phyloP scores from a whole-genome alignment of 2,329 filamentous ascomycete genomes.

The Periconia sp. region DNA sequence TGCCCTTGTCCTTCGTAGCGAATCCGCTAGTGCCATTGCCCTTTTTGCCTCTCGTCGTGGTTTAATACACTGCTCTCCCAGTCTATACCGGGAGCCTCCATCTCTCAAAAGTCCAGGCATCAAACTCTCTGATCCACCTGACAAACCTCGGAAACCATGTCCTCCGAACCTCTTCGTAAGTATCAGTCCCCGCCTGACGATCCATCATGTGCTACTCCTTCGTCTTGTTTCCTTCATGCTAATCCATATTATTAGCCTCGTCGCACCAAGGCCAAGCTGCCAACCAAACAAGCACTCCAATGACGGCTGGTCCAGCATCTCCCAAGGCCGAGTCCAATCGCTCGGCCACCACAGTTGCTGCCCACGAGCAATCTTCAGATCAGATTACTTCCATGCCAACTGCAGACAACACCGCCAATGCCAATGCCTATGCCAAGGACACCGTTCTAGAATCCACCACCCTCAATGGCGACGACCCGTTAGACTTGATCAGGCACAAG shows the following conservation, averaged over 20 bases:
- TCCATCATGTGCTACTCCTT: slow-evolving; percentile 1
- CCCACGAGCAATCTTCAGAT: slow-evolving; percentile 21
- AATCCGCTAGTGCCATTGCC: slow-evolving; percentile 4
- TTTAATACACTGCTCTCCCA: slow-evolving; percentile 38
- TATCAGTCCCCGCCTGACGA: slow-evolving; percentile 20
- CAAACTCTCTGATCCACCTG: slow-evolving; percentile 23
- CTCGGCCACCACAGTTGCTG: slow-evolving; percentile 13
- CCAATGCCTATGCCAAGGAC: slow-evolving; percentile 11
- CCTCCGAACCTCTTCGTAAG: slow-evolving; percentile 35
- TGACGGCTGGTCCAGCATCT: slow-evolving; percentile 16
- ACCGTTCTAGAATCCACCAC: slow-evolving; percentile 26
- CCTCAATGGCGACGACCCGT: slow-evolving; percentile 34
- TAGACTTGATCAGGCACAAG: slow-evolving; percentile 38
- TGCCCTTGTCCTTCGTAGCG: slow-evolving; percentile 8
- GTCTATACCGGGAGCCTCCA: slow-evolving; percentile 16
- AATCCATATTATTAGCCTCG: slow-evolving; percentile 25
- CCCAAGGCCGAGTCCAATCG: slow-evolving; percentile 24
- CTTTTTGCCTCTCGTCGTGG: slow-evolving; percentile 21
- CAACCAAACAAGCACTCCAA: slow-evolving; percentile 31
- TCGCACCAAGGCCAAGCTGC: slow-evolving; percentile 29
- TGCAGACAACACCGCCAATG: slow-evolving; percentile 12
- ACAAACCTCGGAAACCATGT: slow-evolving; percentile 30
- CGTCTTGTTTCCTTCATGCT: slow-evolving; percentile 19
- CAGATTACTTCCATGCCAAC: slow-evolving; percentile 27
- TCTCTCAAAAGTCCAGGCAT: slow-evolving; percentile 26